Conservation (phyloP, 116 monocot species). For the Trichopus zeylanicus region DNA sequence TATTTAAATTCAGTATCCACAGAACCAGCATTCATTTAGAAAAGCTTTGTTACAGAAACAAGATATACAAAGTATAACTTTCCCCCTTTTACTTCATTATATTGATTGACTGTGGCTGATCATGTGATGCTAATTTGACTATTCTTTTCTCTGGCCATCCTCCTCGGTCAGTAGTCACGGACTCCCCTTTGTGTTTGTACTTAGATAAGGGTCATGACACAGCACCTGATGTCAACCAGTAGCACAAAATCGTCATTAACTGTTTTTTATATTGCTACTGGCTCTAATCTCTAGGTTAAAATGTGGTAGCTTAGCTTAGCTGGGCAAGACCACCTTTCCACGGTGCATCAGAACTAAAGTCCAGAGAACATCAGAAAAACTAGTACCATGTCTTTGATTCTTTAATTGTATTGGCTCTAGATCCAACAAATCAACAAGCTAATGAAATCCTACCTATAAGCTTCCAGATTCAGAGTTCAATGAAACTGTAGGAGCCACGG, state of each 20-base stretch:
- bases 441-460: not conserved
- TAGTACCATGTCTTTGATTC: not conserved
- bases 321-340: slow-evolving; percentile 8
- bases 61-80: not conserved
- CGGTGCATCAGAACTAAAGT: not conserved
- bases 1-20: not conserved
- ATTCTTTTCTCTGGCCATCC: not conserved
- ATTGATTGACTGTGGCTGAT: not conserved
- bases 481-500: no score
- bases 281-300: slow-evolving; percentile 1
- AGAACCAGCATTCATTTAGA: not conserved
- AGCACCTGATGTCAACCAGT: slow-evolving; percentile 4
- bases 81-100: not conserved
- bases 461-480: not conserved
- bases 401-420: not conserved
- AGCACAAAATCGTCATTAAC: not conserved
- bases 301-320: not conserved
- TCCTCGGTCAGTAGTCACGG: not conserved
- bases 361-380: not conserved
- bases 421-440: not conserved
- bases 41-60: not conserved
- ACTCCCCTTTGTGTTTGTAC: not conserved
- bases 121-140: slow-evolving; percentile 11
- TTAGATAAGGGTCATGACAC: slow-evolving; percentile 2
- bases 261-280: not conserved